Evolutionary conservation across 2,329 filamentous ascomycete genomes (phyloP), one percentile per base, ranked within the genome.

Genomic region (Dactylellina drechsleri): DNA sequence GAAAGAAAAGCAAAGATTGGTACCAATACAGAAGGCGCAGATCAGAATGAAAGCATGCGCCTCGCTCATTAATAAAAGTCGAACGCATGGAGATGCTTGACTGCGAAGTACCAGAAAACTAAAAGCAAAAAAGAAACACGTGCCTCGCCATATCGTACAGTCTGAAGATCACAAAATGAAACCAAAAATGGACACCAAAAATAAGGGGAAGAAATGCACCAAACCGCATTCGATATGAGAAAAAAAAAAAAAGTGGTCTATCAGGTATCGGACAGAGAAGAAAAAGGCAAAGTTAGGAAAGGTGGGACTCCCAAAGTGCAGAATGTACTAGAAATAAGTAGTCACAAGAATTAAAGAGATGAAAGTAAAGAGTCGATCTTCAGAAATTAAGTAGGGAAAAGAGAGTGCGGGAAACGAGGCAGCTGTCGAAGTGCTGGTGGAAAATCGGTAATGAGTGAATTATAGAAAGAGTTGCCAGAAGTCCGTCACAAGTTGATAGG

Each of bases 361-460:
- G 59, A 75, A 75, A 49, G 40, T 57, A 62, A 54, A 60, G 47
- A 52, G 43, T 60, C 49, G 28, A 45, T 59, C 54, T 67, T 52
- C 18, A 52, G 40, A 45, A n/a, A 31, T 62, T 6, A 41, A 67
- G 43, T n/a, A 40, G 7, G 40, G 12, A 10, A 20, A 26, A 52
- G 52, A 40, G 50, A 54, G 50, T 8, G 57, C 47, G 50, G 58
- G 71, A 75, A 75, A 49, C 49, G 71, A 75, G 50, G 64, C 71
- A 65, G 52, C 71, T 75, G 18, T 75, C 71, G 53, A 75, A 75
- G 71, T 59, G 71, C 71, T 45, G 57, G 50, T 62, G 28, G 36
- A 40, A 26, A 68, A 59, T 59, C 20, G 52, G 58, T 13, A 47
- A 47, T 18, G 36, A 31, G 36, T 23, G 57, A 15, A 67, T 47